Conservation (phyloP, 768 basidiomycete species). For the Paxillus rubicundulus region DNA sequence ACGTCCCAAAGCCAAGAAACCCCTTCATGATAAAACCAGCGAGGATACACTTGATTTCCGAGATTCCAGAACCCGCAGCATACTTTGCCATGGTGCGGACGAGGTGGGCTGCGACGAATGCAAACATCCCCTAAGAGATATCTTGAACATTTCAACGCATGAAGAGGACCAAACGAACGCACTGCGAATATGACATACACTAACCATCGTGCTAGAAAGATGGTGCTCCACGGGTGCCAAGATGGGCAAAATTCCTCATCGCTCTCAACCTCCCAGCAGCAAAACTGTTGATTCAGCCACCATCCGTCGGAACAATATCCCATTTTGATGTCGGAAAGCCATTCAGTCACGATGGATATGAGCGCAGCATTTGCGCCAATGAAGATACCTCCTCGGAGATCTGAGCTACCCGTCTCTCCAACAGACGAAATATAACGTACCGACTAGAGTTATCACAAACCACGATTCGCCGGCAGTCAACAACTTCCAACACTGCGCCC, state of each 20-base stretch:
- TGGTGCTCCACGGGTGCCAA: slow-evolving; percentile 87
- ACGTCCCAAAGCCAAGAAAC: slow-evolving; percentile 85
- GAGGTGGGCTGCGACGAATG: slow-evolving; percentile 84
- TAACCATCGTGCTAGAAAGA: slow-evolving; percentile 70
- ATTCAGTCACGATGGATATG: slow-evolving; percentile 93
- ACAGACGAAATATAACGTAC: slow-evolving; percentile 46
- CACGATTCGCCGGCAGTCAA: slow-evolving; percentile 81
- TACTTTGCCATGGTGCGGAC: slow-evolving; percentile 89
- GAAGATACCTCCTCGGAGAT: slow-evolving; percentile 58
- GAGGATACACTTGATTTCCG: slow-evolving; percentile 97
- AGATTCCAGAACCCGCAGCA: slow-evolving; percentile 97
- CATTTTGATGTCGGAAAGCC: slow-evolving; percentile 97
- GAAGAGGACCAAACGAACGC: slow-evolving; percentile 31
- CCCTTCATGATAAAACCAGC: slow-evolving; percentile 98
- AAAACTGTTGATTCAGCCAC: slow-evolving; percentile 99
- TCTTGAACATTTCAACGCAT: slow-evolving; percentile 1
- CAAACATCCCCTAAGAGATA: slow-evolving; percentile 62
- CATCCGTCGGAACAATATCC: slow-evolving; percentile 96
- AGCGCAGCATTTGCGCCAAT: slow-evolving; percentile 95
- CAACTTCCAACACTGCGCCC: slow-evolving; percentile 57
- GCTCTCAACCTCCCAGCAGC: slow-evolving; percentile 93
- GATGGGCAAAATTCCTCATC: slow-evolving; percentile 83
- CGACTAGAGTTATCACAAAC: slow-evolving; percentile 88
- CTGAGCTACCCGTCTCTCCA: slow-evolving; percentile 3
- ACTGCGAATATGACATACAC: slow-evolving; percentile 91